phyloP scores from a whole-genome alignment of 257 asterid species.

The Salvia miltiorrhiza region DNA sequence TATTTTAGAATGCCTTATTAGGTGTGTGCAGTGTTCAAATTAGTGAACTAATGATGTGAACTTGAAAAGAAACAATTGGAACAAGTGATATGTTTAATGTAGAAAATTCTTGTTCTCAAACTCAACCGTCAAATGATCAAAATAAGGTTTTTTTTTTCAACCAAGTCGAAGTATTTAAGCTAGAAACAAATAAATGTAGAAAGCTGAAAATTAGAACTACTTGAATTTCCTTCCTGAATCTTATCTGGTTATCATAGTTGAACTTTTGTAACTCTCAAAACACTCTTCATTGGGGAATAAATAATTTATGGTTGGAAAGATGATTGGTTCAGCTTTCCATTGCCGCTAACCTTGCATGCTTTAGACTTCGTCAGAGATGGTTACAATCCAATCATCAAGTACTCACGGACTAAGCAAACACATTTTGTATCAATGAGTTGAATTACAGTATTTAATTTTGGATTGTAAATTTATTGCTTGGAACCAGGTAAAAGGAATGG shows the following conservation, averaged over 20 bases:
- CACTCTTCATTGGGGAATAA: neutral
- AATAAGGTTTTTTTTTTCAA: neutral
- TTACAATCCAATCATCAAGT: neutral
- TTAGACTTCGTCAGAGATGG: neutral
- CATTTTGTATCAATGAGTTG: neutral
- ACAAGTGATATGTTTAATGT: neutral
- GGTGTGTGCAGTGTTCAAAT: neutral
- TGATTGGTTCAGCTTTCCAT: neutral
- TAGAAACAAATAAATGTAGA: neutral
- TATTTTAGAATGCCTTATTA: neutral
- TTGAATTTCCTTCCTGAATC: neutral
- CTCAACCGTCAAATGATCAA: neutral
- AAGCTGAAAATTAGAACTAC: neutral
- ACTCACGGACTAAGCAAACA: neutral
- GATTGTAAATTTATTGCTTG: constrained; percentile 19
- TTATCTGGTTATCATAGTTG: neutral
- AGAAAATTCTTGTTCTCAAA: neutral
- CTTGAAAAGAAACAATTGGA: neutral
- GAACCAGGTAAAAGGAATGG: constrained; percentile 94
- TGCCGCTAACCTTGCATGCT: constrained; percentile 4
- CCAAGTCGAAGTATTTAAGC: neutral
- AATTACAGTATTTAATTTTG: neutral
- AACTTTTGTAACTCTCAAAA: neutral
- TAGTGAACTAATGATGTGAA: neutral
- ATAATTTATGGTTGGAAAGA: neutral